phyloP scores from a whole-genome alignment of 345 rosid species.

The Hibiscus trionum region DNA sequence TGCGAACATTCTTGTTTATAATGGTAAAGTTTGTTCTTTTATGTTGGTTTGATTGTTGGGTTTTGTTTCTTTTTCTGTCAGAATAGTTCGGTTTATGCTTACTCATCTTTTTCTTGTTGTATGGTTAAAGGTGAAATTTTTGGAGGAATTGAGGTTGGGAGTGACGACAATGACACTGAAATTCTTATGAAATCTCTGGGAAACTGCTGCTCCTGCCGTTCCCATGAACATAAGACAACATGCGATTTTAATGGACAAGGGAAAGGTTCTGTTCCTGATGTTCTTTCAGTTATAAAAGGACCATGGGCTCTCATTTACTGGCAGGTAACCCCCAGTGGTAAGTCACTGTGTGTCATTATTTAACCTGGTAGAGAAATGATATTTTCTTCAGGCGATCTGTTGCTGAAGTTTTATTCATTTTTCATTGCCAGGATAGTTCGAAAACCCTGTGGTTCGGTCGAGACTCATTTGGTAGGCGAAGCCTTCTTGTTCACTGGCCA shows the following conservation, averaged over 20 bases:
- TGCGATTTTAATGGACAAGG: conserved; percentile 22
- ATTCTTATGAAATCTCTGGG: conserved; percentile 47
- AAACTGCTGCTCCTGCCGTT: conserved; percentile 31
- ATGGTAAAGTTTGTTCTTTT: neutral
- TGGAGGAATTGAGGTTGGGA: conserved; percentile 53
- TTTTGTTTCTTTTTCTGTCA: neutral
- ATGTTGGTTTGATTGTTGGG: neutral
- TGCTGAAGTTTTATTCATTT: conserved; percentile 7
- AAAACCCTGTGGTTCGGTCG: conserved; percentile 87
- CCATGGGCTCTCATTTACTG: conserved; percentile 84
- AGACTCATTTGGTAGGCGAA: conserved; percentile 83
- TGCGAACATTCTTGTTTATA: conserved; percentile 39
- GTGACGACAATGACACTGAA: conserved; percentile 56
- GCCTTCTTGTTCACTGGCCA: conserved; percentile 96
- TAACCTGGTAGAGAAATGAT: neutral
- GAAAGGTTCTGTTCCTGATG: conserved; percentile 36
- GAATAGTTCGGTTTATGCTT: too few species aligned
- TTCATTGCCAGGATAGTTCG: conserved; percentile 45
- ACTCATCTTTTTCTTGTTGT: neutral
- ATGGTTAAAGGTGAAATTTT: conserved; percentile 60
- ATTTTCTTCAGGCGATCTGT: neutral
- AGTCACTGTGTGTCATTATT: conserved; percentile 15
- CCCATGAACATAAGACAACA: conserved; percentile 9
- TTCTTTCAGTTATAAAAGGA: conserved; percentile 71
- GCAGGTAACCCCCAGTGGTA: conserved; percentile 59